A percentile compares a stretch with the other conserved stretches of the same genome.
Conservation (phyloP, 2,329 filamentous ascomycete species). For the Aspergillus fijiensis region DNA sequence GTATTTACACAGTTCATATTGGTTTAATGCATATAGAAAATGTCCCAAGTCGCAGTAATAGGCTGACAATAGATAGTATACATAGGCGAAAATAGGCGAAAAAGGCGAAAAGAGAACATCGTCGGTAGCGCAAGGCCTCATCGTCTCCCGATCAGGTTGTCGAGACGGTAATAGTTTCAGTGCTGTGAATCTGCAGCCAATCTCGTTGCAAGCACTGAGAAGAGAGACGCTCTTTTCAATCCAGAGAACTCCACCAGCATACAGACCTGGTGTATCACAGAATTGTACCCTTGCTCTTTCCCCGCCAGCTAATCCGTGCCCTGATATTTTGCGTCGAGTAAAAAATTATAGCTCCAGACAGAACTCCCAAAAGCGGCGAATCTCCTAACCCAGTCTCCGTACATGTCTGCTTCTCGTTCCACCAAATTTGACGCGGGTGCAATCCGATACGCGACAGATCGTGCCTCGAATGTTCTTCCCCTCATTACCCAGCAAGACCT, state of each 20-base stretch:
- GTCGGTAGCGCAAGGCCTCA: neutral
- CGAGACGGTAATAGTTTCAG: neutral
- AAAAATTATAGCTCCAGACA: neutral
- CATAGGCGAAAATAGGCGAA: neutral
- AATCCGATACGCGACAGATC: constrained; percentile 78
- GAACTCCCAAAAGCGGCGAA: constrained; percentile 1
- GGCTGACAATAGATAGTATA: constrained; percentile 14
- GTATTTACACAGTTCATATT: neutral
- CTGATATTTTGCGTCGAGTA: neutral
- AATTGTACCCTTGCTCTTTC: neutral
- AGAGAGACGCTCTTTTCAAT: neutral
- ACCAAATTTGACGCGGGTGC: constrained; percentile 91
- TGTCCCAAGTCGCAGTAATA: constrained; percentile 12
- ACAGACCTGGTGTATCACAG: neutral
- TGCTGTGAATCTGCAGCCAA: too few relatives aligned
- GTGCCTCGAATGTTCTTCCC: constrained; percentile 71
- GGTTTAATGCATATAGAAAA: neutral
- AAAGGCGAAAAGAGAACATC: neutral
- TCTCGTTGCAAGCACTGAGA: neutral
- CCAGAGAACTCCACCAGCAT: neutral
- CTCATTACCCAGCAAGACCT: constrained; percentile 83
- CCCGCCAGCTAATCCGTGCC: neutral
- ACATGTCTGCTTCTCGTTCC: constrained; percentile 82
- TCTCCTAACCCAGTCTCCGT: constrained; percentile 68
- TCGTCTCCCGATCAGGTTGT: neutral